Conservation (phyloP, 2,329 filamentous ascomycete species). For the Neofusicoccum laricinum region DNA sequence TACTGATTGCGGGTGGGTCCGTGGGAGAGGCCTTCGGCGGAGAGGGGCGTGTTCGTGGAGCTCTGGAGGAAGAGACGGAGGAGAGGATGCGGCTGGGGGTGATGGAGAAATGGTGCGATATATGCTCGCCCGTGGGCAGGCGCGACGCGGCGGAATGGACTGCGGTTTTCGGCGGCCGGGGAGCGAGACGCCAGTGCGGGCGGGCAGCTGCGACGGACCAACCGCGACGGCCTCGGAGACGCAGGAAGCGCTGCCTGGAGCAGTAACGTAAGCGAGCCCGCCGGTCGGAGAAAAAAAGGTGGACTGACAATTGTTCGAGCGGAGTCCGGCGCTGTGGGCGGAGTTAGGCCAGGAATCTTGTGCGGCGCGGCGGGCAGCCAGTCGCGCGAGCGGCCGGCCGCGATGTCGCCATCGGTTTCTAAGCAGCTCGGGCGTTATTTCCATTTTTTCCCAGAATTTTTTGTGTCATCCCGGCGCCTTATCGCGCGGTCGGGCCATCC, state of each 20-base stretch:
- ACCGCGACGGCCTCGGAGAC: neutral
- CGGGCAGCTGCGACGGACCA: neutral
- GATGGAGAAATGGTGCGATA: no score
- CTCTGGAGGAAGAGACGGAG: neutral
- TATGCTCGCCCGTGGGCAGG: no score
- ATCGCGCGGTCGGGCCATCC: constrained; percentile 10
- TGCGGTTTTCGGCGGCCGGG: neutral
- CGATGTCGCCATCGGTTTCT: constrained; percentile 11
- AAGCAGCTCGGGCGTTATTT: neutral
- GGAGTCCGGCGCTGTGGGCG: constrained; percentile 12
- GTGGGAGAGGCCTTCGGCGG: neutral
- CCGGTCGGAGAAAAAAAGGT: constrained; percentile 2
- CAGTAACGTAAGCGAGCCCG: constrained; percentile 2
- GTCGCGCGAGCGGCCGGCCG: neutral
- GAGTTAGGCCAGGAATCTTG: neutral
- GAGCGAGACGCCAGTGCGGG: neutral
- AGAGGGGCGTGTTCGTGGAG: neutral
- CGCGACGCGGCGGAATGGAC: neutral
- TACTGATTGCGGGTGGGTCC: constrained; percentile 3
- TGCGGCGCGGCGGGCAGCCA: neutral
- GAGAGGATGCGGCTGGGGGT: neutral
- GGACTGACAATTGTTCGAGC: constrained; percentile 15
- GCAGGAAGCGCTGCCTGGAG: neutral
- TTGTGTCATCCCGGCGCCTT: constrained; percentile 10
- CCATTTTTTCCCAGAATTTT: constrained; percentile 5